A percentile compares a stretch with the other conserved stretches of the same genome.
Conservation (phyloP, 2,329 filamentous ascomycete genomes). For the Apiospora saccharicola region DNA sequence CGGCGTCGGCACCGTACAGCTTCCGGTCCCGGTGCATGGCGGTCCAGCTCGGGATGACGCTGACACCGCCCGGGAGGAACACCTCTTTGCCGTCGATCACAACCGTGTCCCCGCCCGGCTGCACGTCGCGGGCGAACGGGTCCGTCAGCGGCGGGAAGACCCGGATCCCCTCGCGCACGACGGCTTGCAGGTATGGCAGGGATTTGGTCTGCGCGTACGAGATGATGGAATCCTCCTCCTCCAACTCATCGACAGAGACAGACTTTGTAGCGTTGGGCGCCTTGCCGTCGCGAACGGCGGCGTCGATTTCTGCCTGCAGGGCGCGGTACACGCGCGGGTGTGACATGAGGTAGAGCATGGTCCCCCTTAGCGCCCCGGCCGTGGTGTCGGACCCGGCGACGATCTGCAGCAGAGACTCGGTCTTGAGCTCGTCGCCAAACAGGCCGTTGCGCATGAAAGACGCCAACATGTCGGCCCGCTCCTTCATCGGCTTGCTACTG, state of each 20-base stretch:
- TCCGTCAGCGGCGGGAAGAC: slow-evolving; percentile 27
- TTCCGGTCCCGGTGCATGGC: slow-evolving; percentile 24
- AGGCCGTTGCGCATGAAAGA: slow-evolving; percentile 54
- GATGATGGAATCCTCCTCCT: slow-evolving; percentile 33
- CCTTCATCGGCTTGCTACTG: neutral
- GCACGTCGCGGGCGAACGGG: slow-evolving; percentile 25
- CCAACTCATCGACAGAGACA: too few species aligned
- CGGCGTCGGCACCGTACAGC: slow-evolving; percentile 27
- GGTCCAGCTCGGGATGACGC: slow-evolving; percentile 24
- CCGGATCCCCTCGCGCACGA: slow-evolving; percentile 29
- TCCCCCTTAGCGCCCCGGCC: slow-evolving; percentile 56
- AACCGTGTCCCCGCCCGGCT: slow-evolving; percentile 27
- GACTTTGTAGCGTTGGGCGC: slow-evolving; percentile 36
- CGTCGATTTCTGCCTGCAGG: slow-evolving; percentile 54
- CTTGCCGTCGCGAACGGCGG: slow-evolving; percentile 36
- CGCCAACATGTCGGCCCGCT: slow-evolving; percentile 22
- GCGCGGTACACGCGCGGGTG: slow-evolving; percentile 52
- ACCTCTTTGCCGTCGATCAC: slow-evolving; percentile 4
- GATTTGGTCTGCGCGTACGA: neutral
- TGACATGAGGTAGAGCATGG: slow-evolving; percentile 56
- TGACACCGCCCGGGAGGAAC: slow-evolving; percentile 27
- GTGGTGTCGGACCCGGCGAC: slow-evolving; percentile 57
- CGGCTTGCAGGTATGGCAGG: slow-evolving; percentile 24
- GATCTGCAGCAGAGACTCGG: slow-evolving; percentile 42
- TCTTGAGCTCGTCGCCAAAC: slow-evolving; percentile 49